phyloP scores from a whole-genome alignment of 2,329 filamentous ascomycete genomes.

The Penicillium janthinellum region DNA sequence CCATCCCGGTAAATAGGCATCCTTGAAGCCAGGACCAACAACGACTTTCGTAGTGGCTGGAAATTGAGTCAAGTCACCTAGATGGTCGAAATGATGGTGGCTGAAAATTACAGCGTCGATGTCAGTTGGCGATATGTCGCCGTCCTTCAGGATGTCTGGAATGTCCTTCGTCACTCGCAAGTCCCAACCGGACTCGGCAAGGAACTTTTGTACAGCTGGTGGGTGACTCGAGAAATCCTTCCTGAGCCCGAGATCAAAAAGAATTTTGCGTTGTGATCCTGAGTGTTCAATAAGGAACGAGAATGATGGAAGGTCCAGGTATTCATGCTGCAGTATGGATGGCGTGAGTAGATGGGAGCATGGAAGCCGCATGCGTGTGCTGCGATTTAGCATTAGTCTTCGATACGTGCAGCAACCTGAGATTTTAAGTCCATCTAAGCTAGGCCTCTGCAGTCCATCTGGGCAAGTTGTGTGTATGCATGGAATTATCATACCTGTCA shows the following conservation, averaged over 20 bases:
- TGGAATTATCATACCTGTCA: neutral
- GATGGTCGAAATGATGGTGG: neutral
- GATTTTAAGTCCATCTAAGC: no score
- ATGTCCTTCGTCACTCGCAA: neutral
- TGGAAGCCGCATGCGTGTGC: neutral
- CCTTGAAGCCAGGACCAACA: neutral
- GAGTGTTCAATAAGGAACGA: neutral
- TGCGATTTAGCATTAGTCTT: neutral
- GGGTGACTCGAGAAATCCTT: neutral
- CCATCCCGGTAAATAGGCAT: neutral
- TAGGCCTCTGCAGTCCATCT: no score
- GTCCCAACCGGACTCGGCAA: neutral
- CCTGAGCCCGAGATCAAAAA: neutral
- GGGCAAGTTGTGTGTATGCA: no score
- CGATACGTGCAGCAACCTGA: neutral
- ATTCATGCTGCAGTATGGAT: neutral
- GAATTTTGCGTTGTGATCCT: neutral
- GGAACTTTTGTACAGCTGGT: neutral
- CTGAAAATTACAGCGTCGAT: neutral
- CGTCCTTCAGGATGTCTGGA: neutral
- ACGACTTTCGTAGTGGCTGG: neutral
- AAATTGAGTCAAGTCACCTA: slow-evolving; percentile 1
- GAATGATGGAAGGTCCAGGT: neutral
- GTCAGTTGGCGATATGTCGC: neutral
- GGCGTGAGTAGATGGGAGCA: neutral